phyloP scores from a whole-genome alignment of 768 basidiomycete genomes.

The Boletus barrowsii region DNA sequence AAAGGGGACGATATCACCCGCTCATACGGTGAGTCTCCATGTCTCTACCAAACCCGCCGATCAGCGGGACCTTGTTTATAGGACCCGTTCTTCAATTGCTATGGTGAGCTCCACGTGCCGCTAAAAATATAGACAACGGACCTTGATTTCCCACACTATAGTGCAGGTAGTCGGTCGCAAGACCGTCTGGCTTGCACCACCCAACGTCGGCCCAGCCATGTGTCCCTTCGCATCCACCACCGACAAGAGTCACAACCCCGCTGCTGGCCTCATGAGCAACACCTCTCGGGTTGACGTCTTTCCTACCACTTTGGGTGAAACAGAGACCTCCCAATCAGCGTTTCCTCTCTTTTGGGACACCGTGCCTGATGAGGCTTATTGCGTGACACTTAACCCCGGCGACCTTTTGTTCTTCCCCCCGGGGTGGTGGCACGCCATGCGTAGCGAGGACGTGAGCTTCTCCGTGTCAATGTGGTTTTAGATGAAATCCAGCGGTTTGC shows the following conservation, averaged over 20 bases:
- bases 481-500: slow-evolving; percentile 27
- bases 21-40: slow-evolving; percentile 69
- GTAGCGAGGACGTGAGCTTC: slow-evolving; percentile 76
- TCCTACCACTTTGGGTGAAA: slow-evolving; percentile 6
- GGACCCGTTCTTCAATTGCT: slow-evolving; percentile 95
- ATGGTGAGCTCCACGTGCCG: slow-evolving; percentile 48
- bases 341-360: slow-evolving; percentile 54
- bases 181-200: slow-evolving; percentile 89
- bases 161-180: slow-evolving; percentile 89
- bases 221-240: slow-evolving; percentile 40
- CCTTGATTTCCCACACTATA: slow-evolving; percentile 28
- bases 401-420: slow-evolving; percentile 89
- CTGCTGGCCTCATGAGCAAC: slow-evolving; percentile 60
- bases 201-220: slow-evolving; percentile 54
- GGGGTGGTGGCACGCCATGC: slow-evolving; percentile 94
- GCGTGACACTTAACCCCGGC: slow-evolving; percentile 68
- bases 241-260: slow-evolving; percentile 34
- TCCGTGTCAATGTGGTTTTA: slow-evolving; percentile 93
- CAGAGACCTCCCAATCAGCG: slow-evolving; percentile 18
- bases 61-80: slow-evolving; percentile 30
- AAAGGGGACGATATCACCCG: slow-evolving; percentile 74
- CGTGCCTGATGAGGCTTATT: slow-evolving; percentile 59
- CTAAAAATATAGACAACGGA: background rate
- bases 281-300: slow-evolving; percentile 87
- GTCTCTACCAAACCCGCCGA: slow-evolving; percentile 1